Evolutionary conservation across 1,139 yeast genomes (phyloP).

Genomic region (Oligophagozyma castellii): DNA sequence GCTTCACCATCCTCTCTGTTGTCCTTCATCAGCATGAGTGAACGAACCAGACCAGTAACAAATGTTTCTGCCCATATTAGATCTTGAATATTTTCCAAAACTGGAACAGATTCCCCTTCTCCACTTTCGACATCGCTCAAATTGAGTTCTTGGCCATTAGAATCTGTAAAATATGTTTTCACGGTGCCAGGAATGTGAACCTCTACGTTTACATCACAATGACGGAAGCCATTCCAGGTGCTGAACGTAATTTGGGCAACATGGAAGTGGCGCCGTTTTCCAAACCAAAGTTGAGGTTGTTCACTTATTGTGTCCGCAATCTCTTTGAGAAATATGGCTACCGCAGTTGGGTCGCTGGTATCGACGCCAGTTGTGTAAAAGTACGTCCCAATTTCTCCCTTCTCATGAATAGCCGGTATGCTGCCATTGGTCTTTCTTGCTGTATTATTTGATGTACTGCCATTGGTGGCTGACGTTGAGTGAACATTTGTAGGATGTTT

Average conservation of each 20-base stretch:
- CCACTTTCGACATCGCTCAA: constrained; percentile 5
- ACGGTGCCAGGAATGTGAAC: constrained; percentile 71
- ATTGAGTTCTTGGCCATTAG: constrained; percentile 33
- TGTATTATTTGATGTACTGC: constrained; percentile 4
- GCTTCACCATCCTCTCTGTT: constrained; percentile 56
- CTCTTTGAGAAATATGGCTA: constrained; percentile 68
- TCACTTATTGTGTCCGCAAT: constrained; percentile 52
- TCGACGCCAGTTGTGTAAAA: constrained; percentile 44
- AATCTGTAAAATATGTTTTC: constrained; percentile 55
- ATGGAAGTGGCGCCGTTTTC: constrained; percentile 65
- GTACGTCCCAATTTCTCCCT: constrained; percentile 28
- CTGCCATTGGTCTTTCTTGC: not conserved
- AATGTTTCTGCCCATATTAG: constrained; percentile 72
- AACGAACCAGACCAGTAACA: constrained; percentile 62
- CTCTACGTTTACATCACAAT: constrained; percentile 61
- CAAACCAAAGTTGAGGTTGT: constrained; percentile 54
- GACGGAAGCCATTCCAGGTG: constrained; percentile 62
- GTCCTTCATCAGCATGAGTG: constrained; percentile 60
- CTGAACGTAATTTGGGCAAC: constrained; percentile 61
- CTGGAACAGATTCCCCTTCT: constrained; percentile 6
- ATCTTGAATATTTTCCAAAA: constrained; percentile 22
- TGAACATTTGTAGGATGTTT: constrained; percentile 23
- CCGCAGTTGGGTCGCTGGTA: constrained; percentile 49
- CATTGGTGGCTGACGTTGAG: constrained; percentile 10
- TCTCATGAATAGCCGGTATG: constrained; percentile 14